Base-by-base conservation (phyloP, 2,329 filamentous ascomycete genomes). In the Trichothecium sympodiale region DNA sequence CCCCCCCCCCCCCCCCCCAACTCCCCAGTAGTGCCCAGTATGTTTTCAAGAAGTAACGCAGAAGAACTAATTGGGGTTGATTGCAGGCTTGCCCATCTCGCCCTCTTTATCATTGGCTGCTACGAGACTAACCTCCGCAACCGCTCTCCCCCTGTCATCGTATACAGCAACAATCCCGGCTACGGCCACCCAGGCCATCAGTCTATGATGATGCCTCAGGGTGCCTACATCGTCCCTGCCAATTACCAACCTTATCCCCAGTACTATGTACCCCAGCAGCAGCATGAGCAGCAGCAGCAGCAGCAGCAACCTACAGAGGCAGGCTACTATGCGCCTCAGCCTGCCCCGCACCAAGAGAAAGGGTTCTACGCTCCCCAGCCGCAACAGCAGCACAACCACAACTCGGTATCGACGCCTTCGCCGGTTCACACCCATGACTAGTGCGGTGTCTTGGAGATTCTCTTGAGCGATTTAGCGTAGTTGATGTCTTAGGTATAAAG, bases 71-170 rank as follows among this genome's bases (percentile, higher is more conserved):
- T 20, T 31, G 33, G 32, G 13, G 34, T 31, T 8, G n/a, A 9
- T 8, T 9, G 16, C 25, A 48, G 46, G 8, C 8, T 44, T 33
- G 3, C 37, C 23, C 46, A 49, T 28, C 31, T 49, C 26, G 32
- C 34, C 18, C 30, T 49, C 16, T 49, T 49, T 34, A 29, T 47
- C 40, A 47, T 49, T 12, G 46, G 38, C 17, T 47, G 46, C 40
- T 40, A 36, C 35, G 45, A 48, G 34, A 46, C 42, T 12, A 36
- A 35, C 28, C 34, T 41, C 20, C 45, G 46, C 33, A 47, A 46
- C 37, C 36, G 36, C 18, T 25, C 15, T 16, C 8, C 16, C 9
- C 23, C 40, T n/a, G 29, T 43, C 9, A 27, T 47, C 30, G 30
- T 43, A 29, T 46, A 45, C 41, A 30, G 41, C 17, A 38, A 41